Base-by-base conservation (phyloP, 352 stramenopile genomes). In the Globisporangium cylindrosporum region DNA sequence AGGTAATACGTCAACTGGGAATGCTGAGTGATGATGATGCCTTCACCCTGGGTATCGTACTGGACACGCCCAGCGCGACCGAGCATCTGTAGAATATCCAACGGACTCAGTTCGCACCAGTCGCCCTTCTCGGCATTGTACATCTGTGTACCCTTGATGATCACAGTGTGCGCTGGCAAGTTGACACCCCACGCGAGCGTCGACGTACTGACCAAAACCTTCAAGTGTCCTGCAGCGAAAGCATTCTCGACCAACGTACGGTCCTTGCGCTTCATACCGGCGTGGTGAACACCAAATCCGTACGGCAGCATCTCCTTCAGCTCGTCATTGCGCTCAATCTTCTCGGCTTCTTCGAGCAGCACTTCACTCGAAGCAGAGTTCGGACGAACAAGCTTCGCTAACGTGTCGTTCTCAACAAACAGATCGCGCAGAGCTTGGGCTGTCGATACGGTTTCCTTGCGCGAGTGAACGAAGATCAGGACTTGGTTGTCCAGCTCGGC, bases 131-230 rank as follows among this genome's bases (percentile, higher is more conserved):
- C 96, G 4, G 98, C 98, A 69, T 98, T 98, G 83, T 99, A 99
- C 71, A 99, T 99, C 74, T 99, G 98, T 32, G 98, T 99, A n/a
- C 98, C 98, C 81, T 99, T 99, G 75, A 99, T 99, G 70, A 99
- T 99, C 18, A 99, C 98, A 5, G 98, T 99, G 80, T 99, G 98
- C 0, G 97, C 97, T 6, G 98, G 98, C 56, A 99, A 78, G 77
- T 99, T 99, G 24, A 99, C 98, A 79, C 98, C 98, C 98, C 98
- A 99, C 1, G 98, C 98, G 18, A 99, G 82, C 38, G 98, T 99
- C 38, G 97, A 98, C 7, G 98, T 99, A 54, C 92, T 99, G 60
- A 98, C 95, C 22, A 99, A 77, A 5, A 99, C 98, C 69, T 94
- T 91, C 67, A 99, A 91, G 67, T 99, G 97, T 18, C 97, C 96